Percentiles rank a stretch among this genome's conserved stretches.
Evolutionary conservation across 305 asterid species (phyloP).

Genomic region (Ilex paraguariensis): DNA sequence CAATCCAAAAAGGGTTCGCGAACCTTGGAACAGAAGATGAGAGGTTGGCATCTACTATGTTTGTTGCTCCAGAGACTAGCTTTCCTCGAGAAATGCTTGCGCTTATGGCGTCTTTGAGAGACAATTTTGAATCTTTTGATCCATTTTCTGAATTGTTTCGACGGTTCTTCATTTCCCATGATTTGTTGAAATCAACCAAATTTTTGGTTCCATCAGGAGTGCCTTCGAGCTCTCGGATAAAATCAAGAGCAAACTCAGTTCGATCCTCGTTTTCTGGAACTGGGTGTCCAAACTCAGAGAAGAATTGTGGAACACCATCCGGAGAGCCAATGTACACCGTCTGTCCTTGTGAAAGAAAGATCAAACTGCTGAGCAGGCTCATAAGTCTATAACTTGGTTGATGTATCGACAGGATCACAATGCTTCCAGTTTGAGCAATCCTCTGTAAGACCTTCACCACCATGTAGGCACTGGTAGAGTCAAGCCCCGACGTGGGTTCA

Average conservation of each 20-base stretch:
- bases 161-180: constrained; percentile 11
- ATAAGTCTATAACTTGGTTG: constrained; percentile 41
- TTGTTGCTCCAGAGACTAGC: constrained; percentile 39
- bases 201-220: constrained; percentile 27
- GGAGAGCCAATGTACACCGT: constrained; percentile 39
- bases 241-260: constrained; percentile 38
- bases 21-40: constrained; percentile 26
- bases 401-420: constrained; percentile 41
- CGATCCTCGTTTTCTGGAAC: constrained; percentile 31
- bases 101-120: constrained; percentile 37
- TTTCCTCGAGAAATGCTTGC: constrained; percentile 39
- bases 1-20: constrained; percentile 38
- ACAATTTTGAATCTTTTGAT: not conserved
- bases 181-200: constrained; percentile 27
- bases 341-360: constrained; percentile 34
- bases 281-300: constrained; percentile 34
- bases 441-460: constrained; percentile 52
- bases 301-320: constrained; percentile 19
- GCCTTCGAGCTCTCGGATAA: constrained; percentile 26
- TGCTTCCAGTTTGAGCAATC: constrained; percentile 46
- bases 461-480: constrained; percentile 43
- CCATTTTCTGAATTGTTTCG: not conserved
- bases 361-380: constrained; percentile 27
- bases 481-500: constrained; percentile 48
- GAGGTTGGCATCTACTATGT: constrained; percentile 3